Evolutionary conservation across 2,329 filamentous ascomycete species (phyloP).

Genomic region (Fusarium caatingaense): DNA sequence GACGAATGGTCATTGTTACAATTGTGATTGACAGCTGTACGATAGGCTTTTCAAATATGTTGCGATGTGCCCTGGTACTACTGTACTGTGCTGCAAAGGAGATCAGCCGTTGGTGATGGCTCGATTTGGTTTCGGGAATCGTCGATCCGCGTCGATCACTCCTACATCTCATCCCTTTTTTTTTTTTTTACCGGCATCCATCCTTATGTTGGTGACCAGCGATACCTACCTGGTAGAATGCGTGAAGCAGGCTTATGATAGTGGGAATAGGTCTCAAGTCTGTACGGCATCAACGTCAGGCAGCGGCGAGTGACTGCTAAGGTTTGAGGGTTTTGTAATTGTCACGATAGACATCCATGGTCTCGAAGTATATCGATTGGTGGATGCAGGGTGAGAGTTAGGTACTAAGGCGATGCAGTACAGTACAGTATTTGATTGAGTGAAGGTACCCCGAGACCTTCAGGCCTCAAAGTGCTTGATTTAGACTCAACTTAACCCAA

Average conservation of each 20-base stretch:
- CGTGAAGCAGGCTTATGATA: neutral
- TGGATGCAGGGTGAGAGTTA: neutral
- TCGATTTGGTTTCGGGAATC: slow-evolving; percentile 35
- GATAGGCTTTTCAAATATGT: neutral
- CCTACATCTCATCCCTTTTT: slow-evolving; percentile 22
- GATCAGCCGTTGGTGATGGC: slow-evolving; percentile 15
- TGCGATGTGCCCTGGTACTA: neutral
- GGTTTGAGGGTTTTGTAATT: slow-evolving; percentile 1
- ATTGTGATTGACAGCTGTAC: neutral
- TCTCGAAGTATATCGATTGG: neutral
- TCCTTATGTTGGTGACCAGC: neutral
- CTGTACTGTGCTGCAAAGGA: neutral
- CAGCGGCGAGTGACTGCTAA: neutral
- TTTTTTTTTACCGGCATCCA: slow-evolving; percentile 3
- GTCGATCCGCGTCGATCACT: slow-evolving; percentile 39
- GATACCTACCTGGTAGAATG: neutral
- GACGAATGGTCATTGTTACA: neutral
- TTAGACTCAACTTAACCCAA: slow-evolving; percentile 5
- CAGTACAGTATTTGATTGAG: neutral
- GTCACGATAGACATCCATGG: neutral
- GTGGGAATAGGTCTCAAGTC: neutral
- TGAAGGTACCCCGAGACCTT: neutral
- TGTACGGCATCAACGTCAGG: neutral
- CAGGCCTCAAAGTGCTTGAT: neutral
- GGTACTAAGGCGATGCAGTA: neutral